Evolutionary conservation across 2,329 filamentous ascomycete genomes (phyloP), one percentile per base, ranked within the genome.

Genomic region (Ceratocystis ficicola): DNA sequence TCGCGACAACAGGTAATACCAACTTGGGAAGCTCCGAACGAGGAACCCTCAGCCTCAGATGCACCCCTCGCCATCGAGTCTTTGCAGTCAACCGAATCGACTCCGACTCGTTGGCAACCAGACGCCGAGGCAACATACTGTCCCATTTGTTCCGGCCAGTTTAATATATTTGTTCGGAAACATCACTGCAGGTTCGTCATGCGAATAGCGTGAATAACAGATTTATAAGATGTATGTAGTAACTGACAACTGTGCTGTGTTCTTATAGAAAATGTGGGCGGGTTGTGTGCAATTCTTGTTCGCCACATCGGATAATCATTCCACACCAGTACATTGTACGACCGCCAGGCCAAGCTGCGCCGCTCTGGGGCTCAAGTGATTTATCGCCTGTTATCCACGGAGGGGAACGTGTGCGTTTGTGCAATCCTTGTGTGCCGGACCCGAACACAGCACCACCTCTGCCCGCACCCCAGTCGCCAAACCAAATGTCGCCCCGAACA

Each of bases 301-400:
- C 93, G 2, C 93, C 93, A 2, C 93, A 97, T 75, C 85, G 91
- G 68, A 97, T 97, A 73, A 95, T 89, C 2, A 96, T 97, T 69
- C 93, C 93, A 0, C 84, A 92, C 69, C 89, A 94, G 73, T 97
- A 90, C 74, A 96, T 97, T 69, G 91, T 96, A 30, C 87, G 87
- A 61, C 88, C 89, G 2, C 87, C 88, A 0, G 79, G 73, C 66
- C 67, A 68, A 44, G 59, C 44, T n/a, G 50, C 20, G 17, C 62
- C 59, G 6, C 63, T 44, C 5, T 66, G 62, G 63, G 60, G 50
- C 30, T 50, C 59, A 10, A 59, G 63, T 41, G 66, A 68, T 44
- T 48, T 30, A 8, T 68, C 64, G 41, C 66, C 63, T 15, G 52
- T 48, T 7, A 41, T 64, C 20, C 55, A 79, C 3, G 82, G 83